Base-by-base conservation (phyloP, 306 rosid genomes). In the Senna tora region DNA sequence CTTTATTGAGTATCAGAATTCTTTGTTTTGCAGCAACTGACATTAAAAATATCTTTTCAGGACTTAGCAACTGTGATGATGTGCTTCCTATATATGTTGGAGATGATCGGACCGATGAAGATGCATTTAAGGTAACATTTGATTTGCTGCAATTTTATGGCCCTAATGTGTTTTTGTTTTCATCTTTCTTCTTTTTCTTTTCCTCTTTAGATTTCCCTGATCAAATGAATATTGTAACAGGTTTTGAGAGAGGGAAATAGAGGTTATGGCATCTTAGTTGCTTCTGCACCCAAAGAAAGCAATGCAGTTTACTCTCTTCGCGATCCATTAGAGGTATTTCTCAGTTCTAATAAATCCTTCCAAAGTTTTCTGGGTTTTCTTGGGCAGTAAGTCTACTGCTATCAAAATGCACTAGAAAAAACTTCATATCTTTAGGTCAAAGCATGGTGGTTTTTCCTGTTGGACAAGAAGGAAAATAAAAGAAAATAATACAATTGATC, bases 61-160 rank as follows among this genome's bases (percentile, higher is more conserved):
- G 96, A 55, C 85, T 95, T 38, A 74, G 75, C 67, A 65, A 85
- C 47, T 85, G 90, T 15, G 96, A 88, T 17, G 97, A 95, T 33
- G 97, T 95, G 75, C 96, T 95, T 46, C 97, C 99, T 0, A 89
- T 95, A 49, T 95, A 95, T 55, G 83, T 95, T 16, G 99, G 99
- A 56, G 99, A 95, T 47, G 99, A 95, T 72, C 91, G 89, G 9
- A 89, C 99, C 0, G 99, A 95, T 34, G 99, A 95, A 87, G 99
- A 95, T 56, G 97, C 97, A 45, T 95, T 95, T 59, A 87, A 92
- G 91, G 99, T 93, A 80, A 77, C 15, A 33, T 63, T 41, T 36
- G 63, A 15, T 22, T 32, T 33, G 13, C 59, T 51, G 4, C 51
- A 28, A 54, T 42, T 11, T 73, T 30, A 41, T 43, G 28, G 32